Conservation (phyloP, 805 yeast genomes). For the Vanderwaltozyma tropicalis region DNA sequence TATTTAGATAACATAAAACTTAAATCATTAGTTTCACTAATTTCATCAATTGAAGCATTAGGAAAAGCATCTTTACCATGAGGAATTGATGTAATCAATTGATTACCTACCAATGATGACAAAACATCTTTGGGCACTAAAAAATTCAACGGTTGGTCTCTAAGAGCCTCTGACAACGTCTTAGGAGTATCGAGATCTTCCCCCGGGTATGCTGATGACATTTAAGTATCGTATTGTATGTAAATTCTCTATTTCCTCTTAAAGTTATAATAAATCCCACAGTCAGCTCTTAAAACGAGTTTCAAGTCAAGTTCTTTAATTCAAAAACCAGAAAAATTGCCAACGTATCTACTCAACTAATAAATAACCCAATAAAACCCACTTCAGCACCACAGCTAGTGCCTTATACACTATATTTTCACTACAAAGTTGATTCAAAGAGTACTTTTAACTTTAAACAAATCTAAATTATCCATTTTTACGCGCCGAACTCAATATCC, state of each 20-base stretch:
- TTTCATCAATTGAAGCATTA: neutral
- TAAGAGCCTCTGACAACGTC: conserved; percentile 18
- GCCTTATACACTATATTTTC: too few species aligned
- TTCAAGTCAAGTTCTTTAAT: too few species aligned
- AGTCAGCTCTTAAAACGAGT: too few species aligned
- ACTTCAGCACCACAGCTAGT: too few species aligned
- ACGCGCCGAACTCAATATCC: conserved; percentile 2
- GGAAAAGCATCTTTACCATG: conserved; percentile 4
- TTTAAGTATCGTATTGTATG: too few species aligned
- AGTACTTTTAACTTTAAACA: too few species aligned
- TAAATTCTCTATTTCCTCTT: neutral
- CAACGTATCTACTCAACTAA: too few species aligned
- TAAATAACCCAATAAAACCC: too few species aligned
- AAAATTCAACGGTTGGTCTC: conserved; percentile 18
- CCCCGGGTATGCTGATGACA: conserved; percentile 23
- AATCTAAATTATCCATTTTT: too few species aligned
- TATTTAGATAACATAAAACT: neutral
- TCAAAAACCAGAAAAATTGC: too few species aligned
- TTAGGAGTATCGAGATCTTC: conserved; percentile 21
- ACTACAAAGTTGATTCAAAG: too few species aligned
- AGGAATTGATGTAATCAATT: conserved; percentile 5
- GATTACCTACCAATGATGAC: conserved; percentile 8
- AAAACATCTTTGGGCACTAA: conserved; percentile 23
- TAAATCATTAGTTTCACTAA: neutral
- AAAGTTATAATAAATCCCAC: too few species aligned